Evolutionary conservation across 192 early-diverging fungal species (phyloP).

Genomic region (Blastocladiella britannica): DNA sequence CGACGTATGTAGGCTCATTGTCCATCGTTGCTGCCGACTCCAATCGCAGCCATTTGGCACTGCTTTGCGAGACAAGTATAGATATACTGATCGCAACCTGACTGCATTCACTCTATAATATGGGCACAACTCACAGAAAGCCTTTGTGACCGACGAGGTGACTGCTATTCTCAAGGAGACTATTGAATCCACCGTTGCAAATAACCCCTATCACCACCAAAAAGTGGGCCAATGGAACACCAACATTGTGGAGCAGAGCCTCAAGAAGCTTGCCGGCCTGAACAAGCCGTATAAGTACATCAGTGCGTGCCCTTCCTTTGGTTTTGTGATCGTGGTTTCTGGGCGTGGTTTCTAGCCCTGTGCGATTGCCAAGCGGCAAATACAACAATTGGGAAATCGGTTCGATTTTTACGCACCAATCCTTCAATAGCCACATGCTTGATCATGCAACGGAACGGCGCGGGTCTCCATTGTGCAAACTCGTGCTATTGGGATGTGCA

Average conservation of each 20-base stretch:
- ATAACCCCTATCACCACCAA: slow-evolving; percentile 46
- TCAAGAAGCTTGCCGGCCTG: slow-evolving; percentile 42
- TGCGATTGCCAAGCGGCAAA: too few relatives aligned
- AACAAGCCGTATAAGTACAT: slow-evolving; percentile 64
- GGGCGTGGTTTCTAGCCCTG: slow-evolving; percentile 2
- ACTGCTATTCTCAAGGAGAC: slow-evolving; percentile 43
- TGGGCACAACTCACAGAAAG: slow-evolving; percentile 18
- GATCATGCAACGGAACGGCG: slow-evolving; percentile 66
- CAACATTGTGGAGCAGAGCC: slow-evolving; percentile 37
- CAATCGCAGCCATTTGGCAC: too few relatives aligned
- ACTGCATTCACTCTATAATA: background rate
- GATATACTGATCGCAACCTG: too few relatives aligned
- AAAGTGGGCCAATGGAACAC: slow-evolving; percentile 59
- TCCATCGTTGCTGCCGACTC: background rate
- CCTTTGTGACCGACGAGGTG: slow-evolving; percentile 41
- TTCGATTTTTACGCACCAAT: background rate
- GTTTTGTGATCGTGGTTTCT: background rate
- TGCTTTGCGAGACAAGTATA: too few relatives aligned
- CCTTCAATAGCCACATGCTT: slow-evolving; percentile 39
- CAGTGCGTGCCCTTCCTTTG: slow-evolving; percentile 18
- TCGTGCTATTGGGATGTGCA: slow-evolving; percentile 56
- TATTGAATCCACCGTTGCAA: slow-evolving; percentile 39
- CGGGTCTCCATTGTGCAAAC: slow-evolving; percentile 50
- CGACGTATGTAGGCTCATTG: background rate
- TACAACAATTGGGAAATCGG: background rate